These are phyloP conservation scores for Sindora glabra DNA, from an alignment of 306 rosid genomes.

Conservation along the genomic window DNA sequence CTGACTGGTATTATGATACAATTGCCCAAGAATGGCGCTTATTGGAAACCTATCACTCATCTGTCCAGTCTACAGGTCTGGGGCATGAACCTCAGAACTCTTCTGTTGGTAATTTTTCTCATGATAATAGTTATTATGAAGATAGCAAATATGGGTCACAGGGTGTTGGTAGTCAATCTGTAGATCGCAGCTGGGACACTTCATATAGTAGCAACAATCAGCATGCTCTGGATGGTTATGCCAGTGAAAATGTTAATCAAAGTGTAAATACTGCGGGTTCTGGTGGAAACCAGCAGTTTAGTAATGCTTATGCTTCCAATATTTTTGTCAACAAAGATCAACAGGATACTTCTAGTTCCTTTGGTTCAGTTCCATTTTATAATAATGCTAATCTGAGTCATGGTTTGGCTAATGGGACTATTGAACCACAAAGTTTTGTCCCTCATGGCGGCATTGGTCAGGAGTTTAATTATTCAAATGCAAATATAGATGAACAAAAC, in stretches of 20 bases:
- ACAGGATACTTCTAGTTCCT: constrained; percentile 39
- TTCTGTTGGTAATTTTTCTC: constrained; percentile 21
- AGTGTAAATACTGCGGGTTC: constrained; percentile 21
- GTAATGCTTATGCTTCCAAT: constrained; percentile 37
- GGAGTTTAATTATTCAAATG: constrained; percentile 41
- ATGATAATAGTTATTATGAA: constrained; percentile 25
- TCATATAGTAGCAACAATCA: constrained; percentile 17
- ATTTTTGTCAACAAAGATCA: constrained; percentile 12
- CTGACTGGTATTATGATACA: constrained; percentile 80
- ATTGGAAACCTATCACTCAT: constrained; percentile 48
- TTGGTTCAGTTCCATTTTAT: constrained; percentile 37
- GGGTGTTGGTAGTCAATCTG: constrained; percentile 30
- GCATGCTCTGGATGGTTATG: constrained; percentile 35
- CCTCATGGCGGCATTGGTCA: constrained; percentile 33
- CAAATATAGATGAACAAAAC: constrained; percentile 30
- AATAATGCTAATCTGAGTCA: constrained; percentile 39
- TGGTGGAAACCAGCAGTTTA: constrained; percentile 40
- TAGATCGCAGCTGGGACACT: constrained; percentile 39
- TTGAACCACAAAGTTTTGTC: constrained; percentile 33
- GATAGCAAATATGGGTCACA: constrained; percentile 32
- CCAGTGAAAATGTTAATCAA: constrained; percentile 19
- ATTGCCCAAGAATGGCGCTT: constrained; percentile 59
- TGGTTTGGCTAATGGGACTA: constrained; percentile 38
- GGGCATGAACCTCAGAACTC: constrained; percentile 36
- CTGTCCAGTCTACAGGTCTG: constrained; percentile 35